Base-by-base conservation (phyloP, 2,329 filamentous ascomycete species). In the Rhexocercosporidium sp. region DNA sequence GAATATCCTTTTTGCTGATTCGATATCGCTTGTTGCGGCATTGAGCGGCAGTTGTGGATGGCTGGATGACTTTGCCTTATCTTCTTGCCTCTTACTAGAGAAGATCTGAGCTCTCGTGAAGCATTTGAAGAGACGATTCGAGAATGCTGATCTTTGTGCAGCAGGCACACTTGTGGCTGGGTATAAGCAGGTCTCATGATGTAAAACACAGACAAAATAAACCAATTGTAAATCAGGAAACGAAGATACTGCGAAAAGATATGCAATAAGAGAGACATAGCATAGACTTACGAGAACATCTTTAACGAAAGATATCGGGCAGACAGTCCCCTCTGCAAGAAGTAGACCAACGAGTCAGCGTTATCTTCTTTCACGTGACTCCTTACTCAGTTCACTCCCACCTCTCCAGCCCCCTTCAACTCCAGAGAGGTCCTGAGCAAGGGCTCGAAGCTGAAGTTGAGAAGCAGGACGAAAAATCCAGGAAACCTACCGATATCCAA, bases 241-340 rank as follows among this genome's bases (percentile, higher is more conserved):
- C 18, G n/a, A 8, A 20, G 8, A 54, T n/a, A 27, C 7, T 37
- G 18, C 6, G 29, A 37, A 57, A 25, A 25, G 16, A 14, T 3
- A 22, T 2, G 29, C 47, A 39, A 49, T 29, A 22, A 14, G 27
- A 53, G 16, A 54, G n/a, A 34, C 18, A n/a, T n/a, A 46, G 44
- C 44, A 46, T 46, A 46, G 44, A 81, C 91, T 86, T 88, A 94
- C 92, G 82, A 94, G 82, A 71, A 92, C 88, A 78, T 94, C 90
- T 81, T 92, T 92, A 80, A 94, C 92, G 80, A 94, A 94, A 73
- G 90, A 92, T 78, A 94, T 93, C 73, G 91, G 90, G 79, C 91
- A 94, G 70, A 94, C 89, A 59, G 92, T 94, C 70, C 92, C 92
- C 85, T 94, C 92, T 94, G 64, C 56, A 69, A 16, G 4, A 20